Evolutionary conservation across 2,329 filamentous ascomycete species (phyloP), one percentile per base, ranked within the genome.

Genomic region (Fusarium temperatum): DNA sequence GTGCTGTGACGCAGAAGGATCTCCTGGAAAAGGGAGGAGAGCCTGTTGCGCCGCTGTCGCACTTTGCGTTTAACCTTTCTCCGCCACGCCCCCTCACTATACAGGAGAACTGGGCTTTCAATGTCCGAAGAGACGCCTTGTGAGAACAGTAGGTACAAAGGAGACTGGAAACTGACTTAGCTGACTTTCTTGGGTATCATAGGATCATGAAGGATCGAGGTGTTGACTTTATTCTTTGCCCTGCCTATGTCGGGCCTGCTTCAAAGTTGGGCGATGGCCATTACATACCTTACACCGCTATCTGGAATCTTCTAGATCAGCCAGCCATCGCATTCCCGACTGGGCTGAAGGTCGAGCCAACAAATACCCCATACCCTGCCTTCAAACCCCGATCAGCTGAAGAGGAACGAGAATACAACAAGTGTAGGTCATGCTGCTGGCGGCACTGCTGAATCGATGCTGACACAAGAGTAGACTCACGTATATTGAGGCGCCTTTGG

Each of bases 151-250:
- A 9, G 0, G 42, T 26, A 44, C 17, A 24, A 6, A 4, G 5
- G 2, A 5, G 10, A 5, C 10, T 44, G 10, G 6, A 24, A 1
- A n/a, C 1, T 13, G 17, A 13, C n/a, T 26, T 5, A 13, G 24
- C 42, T 45, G 17, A 45, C 24, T 3, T 26, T 4, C 6, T 20
- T 4, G 20, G 42, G 12, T 26, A 45, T 5, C 42, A 45, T 6
- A 45, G 26, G 42, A 14, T 45, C 24, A 26, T 45, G 42, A 45
- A 45, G 17, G 24, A 26, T 20, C 42, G 24, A 10, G 42, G 17
- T 3, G 24, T 45, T 20, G 42, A 45, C 17, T 45, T 45, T 6
- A 26, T 45, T 0, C 42, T 45, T 0, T 45, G 42, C 4, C 42
- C 42, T 26, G 42, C 24, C 24, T 45, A 45, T 0, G 42, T 45